A percentile compares a stretch with the other conserved stretches of the same genome.
These are phyloP conservation scores for Pezicula rhizophila DNA, from an alignment of 2,329 filamentous ascomycete species.

Conservation along the genomic window DNA sequence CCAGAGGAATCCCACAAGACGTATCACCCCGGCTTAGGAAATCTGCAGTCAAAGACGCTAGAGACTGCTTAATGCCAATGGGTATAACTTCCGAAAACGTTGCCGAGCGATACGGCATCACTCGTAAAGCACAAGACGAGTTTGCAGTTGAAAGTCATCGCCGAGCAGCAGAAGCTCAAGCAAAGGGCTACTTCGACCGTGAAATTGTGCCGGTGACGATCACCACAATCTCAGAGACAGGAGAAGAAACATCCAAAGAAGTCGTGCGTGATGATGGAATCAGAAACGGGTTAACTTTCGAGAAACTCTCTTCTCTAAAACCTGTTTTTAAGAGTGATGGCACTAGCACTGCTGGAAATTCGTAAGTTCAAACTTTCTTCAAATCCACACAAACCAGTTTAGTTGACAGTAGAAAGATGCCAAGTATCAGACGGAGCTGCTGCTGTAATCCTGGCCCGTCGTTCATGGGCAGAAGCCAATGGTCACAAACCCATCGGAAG, in stretches of 20 bases:
- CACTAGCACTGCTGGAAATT: slow-evolving; percentile 57
- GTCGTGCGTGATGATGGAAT: slow-evolving; percentile 58
- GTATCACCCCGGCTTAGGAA: slow-evolving; percentile 54
- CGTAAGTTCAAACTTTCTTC: slow-evolving; percentile 9
- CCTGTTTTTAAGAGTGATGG: slow-evolving; percentile 57
- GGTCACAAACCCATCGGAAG: slow-evolving; percentile 58
- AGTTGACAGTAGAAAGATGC: slow-evolving; percentile 22
- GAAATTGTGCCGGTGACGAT: slow-evolving; percentile 60
- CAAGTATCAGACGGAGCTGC: slow-evolving; percentile 63
- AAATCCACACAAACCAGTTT: neutral
- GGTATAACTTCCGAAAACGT: slow-evolving; percentile 64
- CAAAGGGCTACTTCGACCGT: slow-evolving; percentile 50
- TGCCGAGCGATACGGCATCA: slow-evolving; percentile 53
- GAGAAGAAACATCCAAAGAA: slow-evolving; percentile 38
- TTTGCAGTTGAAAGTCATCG: slow-evolving; percentile 56
- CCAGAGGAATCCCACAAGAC: slow-evolving; percentile 54
- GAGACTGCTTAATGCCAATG: slow-evolving; percentile 66
- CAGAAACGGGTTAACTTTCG: slow-evolving; percentile 47
- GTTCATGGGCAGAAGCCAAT: slow-evolving; percentile 53
- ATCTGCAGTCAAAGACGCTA: slow-evolving; percentile 47
- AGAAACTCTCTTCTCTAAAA: slow-evolving; percentile 56
- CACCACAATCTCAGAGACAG: slow-evolving; percentile 29
- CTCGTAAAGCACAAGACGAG: slow-evolving; percentile 53
- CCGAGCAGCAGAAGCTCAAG: slow-evolving; percentile 53
- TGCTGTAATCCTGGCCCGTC: slow-evolving; percentile 56